Base-by-base conservation (phyloP, 2,329 filamentous ascomycete species). In the Arthrinium phaeospermum region DNA sequence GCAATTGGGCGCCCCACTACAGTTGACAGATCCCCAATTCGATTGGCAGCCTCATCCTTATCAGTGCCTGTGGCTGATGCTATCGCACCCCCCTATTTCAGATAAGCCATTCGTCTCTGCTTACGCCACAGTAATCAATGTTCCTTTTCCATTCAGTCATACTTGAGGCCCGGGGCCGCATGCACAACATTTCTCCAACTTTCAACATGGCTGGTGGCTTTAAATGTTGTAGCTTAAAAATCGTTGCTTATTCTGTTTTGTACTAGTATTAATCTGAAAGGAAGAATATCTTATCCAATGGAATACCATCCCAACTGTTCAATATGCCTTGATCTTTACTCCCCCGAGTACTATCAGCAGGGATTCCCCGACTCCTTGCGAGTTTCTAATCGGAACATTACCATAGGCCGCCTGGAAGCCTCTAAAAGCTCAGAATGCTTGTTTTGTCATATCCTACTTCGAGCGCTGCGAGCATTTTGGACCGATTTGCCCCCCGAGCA, bases 41-140 rank as follows among this genome's bases (percentile, higher is more conserved):
- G n/a, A 64, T 64, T 64, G 57, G 30, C 57, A 64, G 57, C 57
- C 57, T 64, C 30, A 22, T 64, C 19, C 30, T 64, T 41, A 57
- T 34, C 53, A 34, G 53, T n/a, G 3, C 3, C 16, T 37, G 53
- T 61, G 30, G 53, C 30, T 61, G 27, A 22, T 16, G 44, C 19
- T n/a, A 41, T 41, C 37, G 37, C 10, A 41, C 37, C 37, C 37
- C 37, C 37, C 37, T 41, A 41, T 41, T 41, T 41, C 37, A 10
- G 37, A 41, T 41, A 41, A 41, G 37, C 37, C 37, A 41, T 10
- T 10, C 10, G 37, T 41, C 37, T 41, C 37, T 22, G 7, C 7
- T 22, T 22, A 47, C 22, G 46, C 46, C 46, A 47, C 46, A 47
- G 19, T 47, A 19, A 8, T 7, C 46, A 47, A n/a, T 19, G 19